A percentile compares a stretch with the other conserved stretches of the same genome.
These are phyloP conservation scores for Fallopia convolvulus DNA, from an alignment of 148 eudicot species.

Conservation along the genomic window DNA sequence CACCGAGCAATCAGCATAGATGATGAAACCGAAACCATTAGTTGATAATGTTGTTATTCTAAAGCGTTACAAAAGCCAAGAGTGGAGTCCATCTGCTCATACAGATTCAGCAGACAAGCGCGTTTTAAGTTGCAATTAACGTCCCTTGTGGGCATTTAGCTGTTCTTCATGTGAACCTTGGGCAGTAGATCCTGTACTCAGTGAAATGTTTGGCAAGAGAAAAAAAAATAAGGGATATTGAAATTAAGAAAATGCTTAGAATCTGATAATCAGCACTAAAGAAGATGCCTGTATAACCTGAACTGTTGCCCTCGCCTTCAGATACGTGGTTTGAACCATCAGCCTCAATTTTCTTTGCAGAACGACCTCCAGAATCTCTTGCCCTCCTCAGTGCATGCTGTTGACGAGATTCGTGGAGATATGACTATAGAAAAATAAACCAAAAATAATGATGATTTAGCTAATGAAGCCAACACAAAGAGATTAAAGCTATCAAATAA, in stretches of 20 bases:
- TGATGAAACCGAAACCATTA: constrained; percentile 90
- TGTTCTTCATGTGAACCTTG: constrained; percentile 19
- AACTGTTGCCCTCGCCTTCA: constrained; percentile 25
- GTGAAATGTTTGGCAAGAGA: constrained; percentile 4
- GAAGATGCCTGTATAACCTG: constrained; percentile 17
- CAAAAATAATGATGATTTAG: not conserved
- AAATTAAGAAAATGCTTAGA: not conserved
- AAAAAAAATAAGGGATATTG: not conserved
- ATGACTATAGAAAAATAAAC: constrained; percentile 42
- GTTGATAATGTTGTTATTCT: no score
- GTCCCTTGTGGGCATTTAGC: not conserved
- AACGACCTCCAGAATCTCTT: constrained; percentile 89
- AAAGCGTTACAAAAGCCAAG: constrained; percentile 36
- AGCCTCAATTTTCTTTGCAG: constrained; percentile 60
- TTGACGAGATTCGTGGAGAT: constrained; percentile 95
- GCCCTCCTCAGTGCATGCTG: constrained; percentile 91
- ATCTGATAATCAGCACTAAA: not conserved
- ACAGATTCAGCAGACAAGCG: not conserved
- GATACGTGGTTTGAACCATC: constrained; percentile 28
- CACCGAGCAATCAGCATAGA: constrained; percentile 72
- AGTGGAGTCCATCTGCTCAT: constrained; percentile 10
- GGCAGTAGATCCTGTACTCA: constrained; percentile 21
- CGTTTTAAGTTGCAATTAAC: not conserved
- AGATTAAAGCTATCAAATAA: not conserved
- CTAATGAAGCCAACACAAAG: not conserved